phyloP scores from a whole-genome alignment of 2,329 filamentous ascomycete genomes.

The Xylariaceae sp. region DNA sequence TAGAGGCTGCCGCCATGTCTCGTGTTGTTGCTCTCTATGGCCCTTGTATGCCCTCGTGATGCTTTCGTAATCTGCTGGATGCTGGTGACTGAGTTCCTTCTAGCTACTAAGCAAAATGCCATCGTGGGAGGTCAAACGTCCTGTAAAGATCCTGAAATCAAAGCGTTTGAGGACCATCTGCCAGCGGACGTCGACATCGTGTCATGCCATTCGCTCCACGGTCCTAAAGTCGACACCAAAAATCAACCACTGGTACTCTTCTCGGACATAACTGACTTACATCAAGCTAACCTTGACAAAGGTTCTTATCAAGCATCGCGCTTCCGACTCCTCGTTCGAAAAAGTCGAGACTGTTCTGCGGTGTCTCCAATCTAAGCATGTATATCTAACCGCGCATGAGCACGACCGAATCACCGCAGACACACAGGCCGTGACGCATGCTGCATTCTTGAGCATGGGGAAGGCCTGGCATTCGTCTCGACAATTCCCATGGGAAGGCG shows the following conservation, averaged over 20 bases:
- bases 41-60: constrained; percentile 67
- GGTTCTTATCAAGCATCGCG: constrained; percentile 88
- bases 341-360: constrained; percentile 80
- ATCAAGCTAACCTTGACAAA: constrained; percentile 25
- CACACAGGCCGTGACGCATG: constrained; percentile 96
- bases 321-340: constrained; percentile 69
- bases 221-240: constrained; percentile 81
- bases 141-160: constrained; percentile 95
- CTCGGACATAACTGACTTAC: neutral
- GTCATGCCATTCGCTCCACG: constrained; percentile 94
- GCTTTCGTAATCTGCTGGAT: neutral
- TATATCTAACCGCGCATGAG: constrained; percentile 80
- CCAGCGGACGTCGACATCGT: constrained; percentile 88
- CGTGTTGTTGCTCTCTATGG: constrained; percentile 84
- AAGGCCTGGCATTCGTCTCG: constrained; percentile 94
- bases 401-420: constrained; percentile 98
- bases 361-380: constrained; percentile 81
- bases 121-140: constrained; percentile 98
- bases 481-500: constrained; percentile 95
- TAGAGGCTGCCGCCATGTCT: constrained; percentile 89
- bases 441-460: constrained; percentile 95
- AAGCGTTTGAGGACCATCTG: constrained; percentile 85
- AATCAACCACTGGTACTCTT: constrained; percentile 79
- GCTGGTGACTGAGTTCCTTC: constrained; percentile 9
- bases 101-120: constrained; percentile 90